Evolutionary conservation across 2,329 filamentous ascomycete genomes (phyloP).

Genomic region (Diplodia seriata): DNA sequence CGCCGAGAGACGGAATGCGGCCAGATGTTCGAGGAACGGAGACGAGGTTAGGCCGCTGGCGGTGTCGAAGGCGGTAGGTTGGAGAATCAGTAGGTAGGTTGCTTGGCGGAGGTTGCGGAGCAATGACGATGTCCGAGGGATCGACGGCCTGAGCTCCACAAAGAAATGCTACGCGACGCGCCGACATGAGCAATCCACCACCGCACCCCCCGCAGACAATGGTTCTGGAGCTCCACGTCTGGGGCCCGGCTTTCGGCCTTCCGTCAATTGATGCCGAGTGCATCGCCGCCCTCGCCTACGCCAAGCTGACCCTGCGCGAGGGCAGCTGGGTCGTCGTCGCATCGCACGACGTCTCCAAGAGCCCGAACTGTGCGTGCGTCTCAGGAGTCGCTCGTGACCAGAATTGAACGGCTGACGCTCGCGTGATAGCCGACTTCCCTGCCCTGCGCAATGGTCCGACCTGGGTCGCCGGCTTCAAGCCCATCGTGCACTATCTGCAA

Average conservation of each 20-base stretch:
- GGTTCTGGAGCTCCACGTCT: slow-evolving; percentile 81
- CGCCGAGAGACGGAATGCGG: background rate
- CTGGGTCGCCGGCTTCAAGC: slow-evolving; percentile 67
- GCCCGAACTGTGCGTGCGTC: slow-evolving; percentile 61
- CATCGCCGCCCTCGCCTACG: slow-evolving; percentile 79
- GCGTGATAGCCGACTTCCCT: slow-evolving; percentile 60
- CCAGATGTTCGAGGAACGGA: background rate
- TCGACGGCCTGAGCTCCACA: slow-evolving; percentile 28
- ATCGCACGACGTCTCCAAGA: slow-evolving; percentile 68
- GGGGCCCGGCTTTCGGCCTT: slow-evolving; percentile 86
- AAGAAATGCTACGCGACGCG: slow-evolving; percentile 22
- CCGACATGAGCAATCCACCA: slow-evolving; percentile 7
- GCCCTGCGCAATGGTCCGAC: slow-evolving; percentile 62
- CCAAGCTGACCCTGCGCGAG: slow-evolving; percentile 67
- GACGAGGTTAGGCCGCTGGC: background rate
- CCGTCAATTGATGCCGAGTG: slow-evolving; percentile 93
- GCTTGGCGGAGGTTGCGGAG: slow-evolving; percentile 23
- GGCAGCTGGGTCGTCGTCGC: slow-evolving; percentile 53
- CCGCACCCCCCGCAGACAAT: slow-evolving; percentile 28
- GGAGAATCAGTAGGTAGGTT: slow-evolving; percentile 4
- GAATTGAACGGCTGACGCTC: slow-evolving; percentile 9
- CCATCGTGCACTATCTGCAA: slow-evolving; percentile 66
- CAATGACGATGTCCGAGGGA: slow-evolving; percentile 26
- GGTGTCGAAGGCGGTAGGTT: slow-evolving; percentile 17
- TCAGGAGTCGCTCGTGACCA: slow-evolving; percentile 18